A percentile compares a stretch with the other conserved stretches of the same genome.
Conservation (phyloP, 495 filamentous ascomycete species). For the Acidomyces sp. region DNA sequence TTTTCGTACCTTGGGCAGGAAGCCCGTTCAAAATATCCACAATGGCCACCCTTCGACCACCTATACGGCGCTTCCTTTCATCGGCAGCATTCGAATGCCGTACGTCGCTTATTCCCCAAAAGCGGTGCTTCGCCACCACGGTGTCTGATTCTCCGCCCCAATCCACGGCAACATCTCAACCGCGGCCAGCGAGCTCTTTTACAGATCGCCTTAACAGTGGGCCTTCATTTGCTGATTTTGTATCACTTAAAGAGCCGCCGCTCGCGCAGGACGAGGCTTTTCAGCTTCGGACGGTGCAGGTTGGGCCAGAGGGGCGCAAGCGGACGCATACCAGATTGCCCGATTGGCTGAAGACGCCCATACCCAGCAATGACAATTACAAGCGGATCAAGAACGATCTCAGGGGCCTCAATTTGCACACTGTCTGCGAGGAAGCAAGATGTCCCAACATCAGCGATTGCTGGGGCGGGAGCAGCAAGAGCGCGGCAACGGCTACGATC, state of each 20-base stretch:
- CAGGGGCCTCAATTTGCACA: conserved; percentile 78
- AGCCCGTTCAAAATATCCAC: too few species aligned
- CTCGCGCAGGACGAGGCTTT: conserved; percentile 47
- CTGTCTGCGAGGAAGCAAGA: conserved; percentile 92
- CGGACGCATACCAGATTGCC: conserved; percentile 85
- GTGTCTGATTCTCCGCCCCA: conserved; percentile 16
- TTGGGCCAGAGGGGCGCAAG: conserved; percentile 67
- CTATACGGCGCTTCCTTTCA: conserved; percentile 8
- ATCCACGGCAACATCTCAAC: conserved; percentile 3
- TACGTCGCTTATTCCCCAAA: conserved; percentile 12
- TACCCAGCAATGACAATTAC: conserved; percentile 73
- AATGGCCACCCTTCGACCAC: conserved; percentile 15
- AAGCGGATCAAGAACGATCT: conserved; percentile 90
- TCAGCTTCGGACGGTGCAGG: conserved; percentile 59
- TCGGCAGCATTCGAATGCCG: conserved; percentile 7
- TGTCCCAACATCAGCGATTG: conserved; percentile 97
- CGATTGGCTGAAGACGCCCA: conserved; percentile 89
- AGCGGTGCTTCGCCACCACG: conserved; percentile 22
- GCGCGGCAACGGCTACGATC: conserved; percentile 88
- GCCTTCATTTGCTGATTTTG: conserved; percentile 75
- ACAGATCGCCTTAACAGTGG: conserved; percentile 67
- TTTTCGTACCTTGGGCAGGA: too few species aligned
- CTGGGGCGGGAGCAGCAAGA: conserved; percentile 84
- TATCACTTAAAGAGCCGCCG: conserved; percentile 35
- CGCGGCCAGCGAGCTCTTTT: conserved; percentile 41